A percentile compares a stretch with the other conserved stretches of the same genome.
phyloP scores from a whole-genome alignment of 2,329 filamentous ascomycete genomes.

The Teratosphaeria zuluensis region DNA sequence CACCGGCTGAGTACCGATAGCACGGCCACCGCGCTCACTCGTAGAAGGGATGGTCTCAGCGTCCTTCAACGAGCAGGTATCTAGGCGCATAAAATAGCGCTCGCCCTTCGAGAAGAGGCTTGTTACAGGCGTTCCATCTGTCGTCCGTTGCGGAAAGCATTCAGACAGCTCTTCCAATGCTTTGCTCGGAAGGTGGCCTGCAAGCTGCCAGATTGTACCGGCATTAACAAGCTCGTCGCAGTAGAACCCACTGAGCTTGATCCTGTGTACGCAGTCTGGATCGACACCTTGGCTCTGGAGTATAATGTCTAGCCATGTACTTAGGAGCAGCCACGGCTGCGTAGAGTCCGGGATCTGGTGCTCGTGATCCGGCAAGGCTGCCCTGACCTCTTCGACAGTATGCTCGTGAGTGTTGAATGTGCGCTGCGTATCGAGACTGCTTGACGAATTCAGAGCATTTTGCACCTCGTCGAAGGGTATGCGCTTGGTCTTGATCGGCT shows the following conservation, averaged over 20 bases:
- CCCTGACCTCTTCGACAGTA: neutral
- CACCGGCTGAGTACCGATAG: neutral
- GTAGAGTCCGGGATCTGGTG: neutral
- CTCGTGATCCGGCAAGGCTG: neutral
- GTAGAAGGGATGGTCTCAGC: neutral
- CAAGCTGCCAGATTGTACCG: neutral
- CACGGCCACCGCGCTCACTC: neutral
- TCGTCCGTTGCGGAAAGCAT: neutral
- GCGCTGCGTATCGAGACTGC: neutral
- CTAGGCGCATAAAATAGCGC: neutral
- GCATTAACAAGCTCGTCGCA: neutral
- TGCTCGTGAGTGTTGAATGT: neutral
- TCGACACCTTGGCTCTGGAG: neutral
- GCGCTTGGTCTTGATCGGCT: neutral
- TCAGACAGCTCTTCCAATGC: neutral
- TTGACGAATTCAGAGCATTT: neutral
- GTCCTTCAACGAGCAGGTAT: constrained; percentile 1
- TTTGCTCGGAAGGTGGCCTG: neutral
- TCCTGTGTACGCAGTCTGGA: neutral
- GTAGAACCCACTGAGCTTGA: neutral
- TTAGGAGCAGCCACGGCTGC: neutral
- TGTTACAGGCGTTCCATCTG: neutral
- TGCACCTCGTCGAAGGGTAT: neutral
- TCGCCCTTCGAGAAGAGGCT: neutral
- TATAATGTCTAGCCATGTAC: neutral